Evolutionary conservation across 2,329 filamentous ascomycete species (phyloP), one percentile per base, ranked within the genome.

Genomic region (Aspergillus sp.): DNA sequence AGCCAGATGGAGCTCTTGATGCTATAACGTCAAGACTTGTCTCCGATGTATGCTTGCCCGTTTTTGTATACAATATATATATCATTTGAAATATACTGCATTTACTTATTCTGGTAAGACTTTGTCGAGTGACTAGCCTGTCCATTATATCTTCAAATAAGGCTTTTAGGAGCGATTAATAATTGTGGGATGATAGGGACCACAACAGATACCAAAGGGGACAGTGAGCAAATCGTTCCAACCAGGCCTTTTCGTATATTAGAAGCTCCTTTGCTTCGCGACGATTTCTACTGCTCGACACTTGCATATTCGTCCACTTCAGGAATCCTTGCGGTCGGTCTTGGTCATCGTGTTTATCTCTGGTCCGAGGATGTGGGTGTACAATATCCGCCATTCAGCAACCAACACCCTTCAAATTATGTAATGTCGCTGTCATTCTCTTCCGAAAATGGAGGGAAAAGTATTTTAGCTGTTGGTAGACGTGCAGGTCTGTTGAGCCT

Each of bases 271-370:
- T 81, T 82, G 40, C 74, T 97, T n/a, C 82, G 89, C 44, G 90
- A 97, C 57, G 91, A 98, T 65, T 98, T 90, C 64, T 98, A 98
- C 64, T 96, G 90, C 68, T 93, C 90, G 0, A 77, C 90, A 2
- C 75, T 98, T 42, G 89, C 93, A 7, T 97, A 95, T 64, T 95
- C 86, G 0, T 66, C 77, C 33, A 86, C 80, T 6, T 79, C 82
- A 40, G 79, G 86, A 42, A 87, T 85, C 10, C 76, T 98, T 11
- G 91, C 89, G 12, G 88, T 97, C 12, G 91, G 88, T 0, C 75
- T 97, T 10, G 85, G 84, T 0, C 82, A 84, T 42, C 75, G 83
- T 31, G 78, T 98, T 5, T 96, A 95, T 63, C 79, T 88, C 5
- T 98, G 91, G 93, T 91, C 89, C 0, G 90, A 97, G 61, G 67